Evolutionary conservation across 2,329 filamentous ascomycete genomes (phyloP).

Genomic region (Monilinia vaccinii-corymbosi): DNA sequence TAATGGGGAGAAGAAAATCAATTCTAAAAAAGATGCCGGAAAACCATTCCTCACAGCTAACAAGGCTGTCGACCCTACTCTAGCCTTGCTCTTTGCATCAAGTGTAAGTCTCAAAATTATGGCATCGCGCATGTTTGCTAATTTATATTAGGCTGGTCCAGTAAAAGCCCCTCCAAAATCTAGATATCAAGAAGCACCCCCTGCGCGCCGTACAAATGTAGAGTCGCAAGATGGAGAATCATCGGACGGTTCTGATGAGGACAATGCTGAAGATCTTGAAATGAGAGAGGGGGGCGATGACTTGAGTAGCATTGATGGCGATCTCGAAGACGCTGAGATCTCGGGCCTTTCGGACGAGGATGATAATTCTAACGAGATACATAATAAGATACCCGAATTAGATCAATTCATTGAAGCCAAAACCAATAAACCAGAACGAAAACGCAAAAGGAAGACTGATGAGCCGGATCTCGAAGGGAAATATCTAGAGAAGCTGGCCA

Average conservation of each 20-base stretch:
- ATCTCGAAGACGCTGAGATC: slow-evolving; percentile 30
- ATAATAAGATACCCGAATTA: slow-evolving; percentile 23
- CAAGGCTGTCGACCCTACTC: slow-evolving; percentile 56
- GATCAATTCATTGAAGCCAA: slow-evolving; percentile 39
- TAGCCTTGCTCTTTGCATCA: slow-evolving; percentile 61
- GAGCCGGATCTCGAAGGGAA: slow-evolving; percentile 61
- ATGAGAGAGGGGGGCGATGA: slow-evolving; percentile 28
- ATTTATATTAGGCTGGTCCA: slow-evolving; percentile 28
- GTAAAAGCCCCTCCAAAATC: slow-evolving; percentile 29
- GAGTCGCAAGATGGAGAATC: slow-evolving; percentile 21
- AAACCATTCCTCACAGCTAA: slow-evolving; percentile 28
- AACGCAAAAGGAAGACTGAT: slow-evolving; percentile 55
- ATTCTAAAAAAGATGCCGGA: slow-evolving; percentile 17
- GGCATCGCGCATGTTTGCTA: not conserved
- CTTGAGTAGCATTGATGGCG: slow-evolving; percentile 30
- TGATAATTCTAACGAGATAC: slow-evolving; percentile 18
- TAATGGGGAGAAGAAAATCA: not conserved
- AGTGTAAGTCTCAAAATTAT: slow-evolving; percentile 48
- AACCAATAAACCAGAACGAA: slow-evolving; percentile 34
- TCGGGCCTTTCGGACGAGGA: slow-evolving; percentile 25
- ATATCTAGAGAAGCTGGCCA: slow-evolving; percentile 57
- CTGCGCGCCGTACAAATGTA: slow-evolving; percentile 19
- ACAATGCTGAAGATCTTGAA: slow-evolving; percentile 30
- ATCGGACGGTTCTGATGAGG: slow-evolving; percentile 29
- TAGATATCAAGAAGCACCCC: slow-evolving; percentile 30